Percentiles rank a stretch among this genome's conserved stretches.
Conservation (phyloP, 2,329 filamentous ascomycete species). For the Seiridium cupressi region DNA sequence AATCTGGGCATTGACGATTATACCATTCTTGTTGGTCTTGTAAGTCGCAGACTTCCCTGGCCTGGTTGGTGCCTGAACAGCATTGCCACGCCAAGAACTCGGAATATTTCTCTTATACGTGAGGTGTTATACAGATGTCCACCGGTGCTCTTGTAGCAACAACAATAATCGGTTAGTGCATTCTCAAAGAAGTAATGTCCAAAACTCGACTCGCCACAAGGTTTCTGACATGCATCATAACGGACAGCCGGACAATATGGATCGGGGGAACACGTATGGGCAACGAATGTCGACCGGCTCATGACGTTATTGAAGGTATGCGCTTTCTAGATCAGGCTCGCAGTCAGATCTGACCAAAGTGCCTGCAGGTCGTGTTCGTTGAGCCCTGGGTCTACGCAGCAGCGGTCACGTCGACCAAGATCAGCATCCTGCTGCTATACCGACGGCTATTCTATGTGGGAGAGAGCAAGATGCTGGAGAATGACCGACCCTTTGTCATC, state of each 20-base stretch:
- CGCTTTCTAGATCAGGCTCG: not conserved
- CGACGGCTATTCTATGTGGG: slow-evolving; percentile 28
- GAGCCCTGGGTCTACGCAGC: slow-evolving; percentile 29
- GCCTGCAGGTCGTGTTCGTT: slow-evolving; percentile 24
- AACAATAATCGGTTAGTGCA: slow-evolving; percentile 12
- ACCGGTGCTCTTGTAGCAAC: slow-evolving; percentile 14
- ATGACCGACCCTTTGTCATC: slow-evolving; percentile 16
- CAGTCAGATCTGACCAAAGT: not conserved
- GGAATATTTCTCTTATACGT: not conserved
- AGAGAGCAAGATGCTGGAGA: slow-evolving; percentile 6
- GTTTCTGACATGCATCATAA: not conserved
- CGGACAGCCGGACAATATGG: slow-evolving; percentile 14
- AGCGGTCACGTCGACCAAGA: slow-evolving; percentile 26
- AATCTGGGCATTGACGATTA: slow-evolving; percentile 16
- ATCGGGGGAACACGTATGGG: slow-evolving; percentile 21
- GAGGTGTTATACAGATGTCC: not conserved
- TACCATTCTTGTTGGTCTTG: slow-evolving; percentile 20
- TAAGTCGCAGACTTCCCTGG: slow-evolving; percentile 9
- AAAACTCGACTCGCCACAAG: not conserved
- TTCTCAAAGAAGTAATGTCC: not conserved
- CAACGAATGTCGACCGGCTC: slow-evolving; percentile 12
- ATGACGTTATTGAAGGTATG: slow-evolving; percentile 17
- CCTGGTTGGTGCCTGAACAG: not conserved
- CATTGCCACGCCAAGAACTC: not conserved
- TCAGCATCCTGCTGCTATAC: slow-evolving; percentile 30